Evolutionary conservation across 352 stramenopile genomes (phyloP).

Genomic region (Phytophthora constricta): DNA sequence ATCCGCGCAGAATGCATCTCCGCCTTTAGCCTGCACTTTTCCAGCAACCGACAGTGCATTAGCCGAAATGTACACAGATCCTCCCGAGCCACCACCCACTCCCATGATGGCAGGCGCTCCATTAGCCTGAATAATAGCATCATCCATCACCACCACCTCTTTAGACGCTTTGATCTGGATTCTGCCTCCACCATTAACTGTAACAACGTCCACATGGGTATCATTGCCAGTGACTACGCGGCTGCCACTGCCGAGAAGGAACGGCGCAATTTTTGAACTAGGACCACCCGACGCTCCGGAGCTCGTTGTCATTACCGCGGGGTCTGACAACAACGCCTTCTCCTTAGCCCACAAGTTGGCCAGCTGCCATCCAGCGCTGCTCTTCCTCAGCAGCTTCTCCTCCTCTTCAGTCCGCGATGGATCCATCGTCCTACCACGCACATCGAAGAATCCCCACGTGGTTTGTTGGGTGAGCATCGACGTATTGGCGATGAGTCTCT

Average conservation of each 20-base stretch:
- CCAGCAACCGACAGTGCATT: conserved; percentile 56
- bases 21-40: conserved; percentile 54
- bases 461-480: conserved; percentile 43
- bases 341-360: conserved; percentile 53
- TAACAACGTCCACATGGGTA: conserved; percentile 11
- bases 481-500: conserved; percentile 44
- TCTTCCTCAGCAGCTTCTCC: conserved; percentile 44
- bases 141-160: conserved; percentile 71
- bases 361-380: conserved; percentile 61
- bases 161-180: conserved; percentile 73
- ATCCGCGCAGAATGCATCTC: conserved; percentile 53
- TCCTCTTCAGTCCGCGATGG: conserved; percentile 29
- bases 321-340: conserved; percentile 34
- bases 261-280: conserved; percentile 38
- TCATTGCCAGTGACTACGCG: conserved; percentile 16
- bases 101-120: conserved; percentile 48
- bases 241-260: conserved; percentile 63
- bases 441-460: conserved; percentile 61
- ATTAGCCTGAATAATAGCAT: conserved; percentile 57
- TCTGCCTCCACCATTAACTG: conserved; percentile 53
- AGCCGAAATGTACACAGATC: conserved; percentile 58
- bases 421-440: conserved; percentile 35
- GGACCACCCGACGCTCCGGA: conserved; percentile 18
- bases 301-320: conserved; percentile 15
- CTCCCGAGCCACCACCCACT: conserved; percentile 57